Evolutionary conservation across 139 green algal genomes (phyloP).

Genomic region (Chlorella sp.): DNA sequence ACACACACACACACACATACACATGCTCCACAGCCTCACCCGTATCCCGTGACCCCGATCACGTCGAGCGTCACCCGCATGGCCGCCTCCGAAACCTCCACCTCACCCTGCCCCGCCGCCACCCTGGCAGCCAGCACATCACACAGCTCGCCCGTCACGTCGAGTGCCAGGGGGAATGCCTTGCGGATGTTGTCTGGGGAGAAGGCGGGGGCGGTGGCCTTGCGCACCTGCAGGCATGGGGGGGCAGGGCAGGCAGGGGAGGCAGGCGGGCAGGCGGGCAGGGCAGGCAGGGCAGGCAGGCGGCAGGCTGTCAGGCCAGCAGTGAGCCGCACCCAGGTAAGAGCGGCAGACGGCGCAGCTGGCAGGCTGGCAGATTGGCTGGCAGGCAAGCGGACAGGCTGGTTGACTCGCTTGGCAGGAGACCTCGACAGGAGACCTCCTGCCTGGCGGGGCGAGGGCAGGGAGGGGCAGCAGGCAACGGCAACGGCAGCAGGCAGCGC

Average conservation of each 20-base stretch:
- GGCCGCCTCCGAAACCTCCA: not conserved
- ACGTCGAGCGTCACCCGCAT: constrained; percentile 17
- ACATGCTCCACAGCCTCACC: too few relatives aligned
- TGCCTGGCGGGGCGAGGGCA: too few relatives aligned
- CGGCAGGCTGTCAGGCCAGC: too few relatives aligned
- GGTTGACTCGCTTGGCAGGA: too few relatives aligned
- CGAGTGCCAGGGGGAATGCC: not conserved
- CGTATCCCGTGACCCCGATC: not conserved
- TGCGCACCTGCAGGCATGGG: constrained; percentile 1
- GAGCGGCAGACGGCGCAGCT: too few relatives aligned
- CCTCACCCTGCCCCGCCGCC: not conserved
- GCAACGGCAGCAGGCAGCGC: not conserved
- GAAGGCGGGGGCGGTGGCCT: constrained; percentile 24
- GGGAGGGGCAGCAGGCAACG: not conserved
- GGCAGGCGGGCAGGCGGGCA: not conserved
- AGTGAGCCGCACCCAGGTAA: too few relatives aligned
- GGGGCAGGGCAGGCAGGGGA: not conserved
- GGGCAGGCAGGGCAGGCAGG: not conserved
- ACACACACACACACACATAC: not conserved
- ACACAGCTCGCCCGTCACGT: constrained; percentile 7
- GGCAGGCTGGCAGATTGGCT: too few relatives aligned
- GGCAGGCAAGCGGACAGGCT: too few relatives aligned
- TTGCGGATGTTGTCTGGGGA: constrained; percentile 20
- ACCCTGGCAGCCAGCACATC: not conserved
- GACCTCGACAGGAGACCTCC: too few relatives aligned